Evolutionary conservation across 495 filamentous ascomycete genomes (phyloP), one percentile per base, ranked within the genome.

Genomic region (Jackrogersella multiformis): DNA sequence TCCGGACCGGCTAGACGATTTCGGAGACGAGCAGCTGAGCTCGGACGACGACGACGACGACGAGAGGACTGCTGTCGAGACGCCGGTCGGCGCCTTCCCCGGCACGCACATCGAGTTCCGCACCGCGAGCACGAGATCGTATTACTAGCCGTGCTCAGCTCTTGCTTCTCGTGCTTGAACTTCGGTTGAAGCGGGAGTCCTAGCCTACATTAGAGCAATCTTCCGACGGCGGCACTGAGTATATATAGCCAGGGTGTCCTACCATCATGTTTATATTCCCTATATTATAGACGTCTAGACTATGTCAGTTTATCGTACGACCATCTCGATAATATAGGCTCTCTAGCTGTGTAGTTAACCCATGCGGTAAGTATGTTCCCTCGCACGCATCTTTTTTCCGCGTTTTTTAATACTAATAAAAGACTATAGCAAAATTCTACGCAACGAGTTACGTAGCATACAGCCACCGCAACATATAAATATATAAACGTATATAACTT

Each of bases 1-100:
- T 1, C 80, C 81, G 15, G 84, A 82, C 42, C 76, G 79, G 16
- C 76, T 76, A 0, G 88, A 88, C 79, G 78, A 87, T 72, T 80
- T 67, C 53, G 56, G 41, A 24, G 77, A 66, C n/a, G 63, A 66
- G 21, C 74, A 80, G 45, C 46, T 58, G 23, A 82, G 79, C 59
- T 85, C 82, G 0, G 84, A 84, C 51, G 82, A 80, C 3, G 78
- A 64, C 59, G 84, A 81, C 0, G 84, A 84, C 51, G 82, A 80
- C 3, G 78, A 64, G 16, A 55, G 63, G 15, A 64, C 67, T 57
- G 24, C 51, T 8, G 39, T 73, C 20, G 59, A 23, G 3, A 59
- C 70, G 0, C 60, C 73, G 5, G 65, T 72, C 7, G 80, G 77
- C 26, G 76, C 77, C 5, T 82, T 77, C 57, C 76, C 80, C 1